Conservation (phyloP, 306 rosid genomes). For the Citrullus colocynthis region DNA sequence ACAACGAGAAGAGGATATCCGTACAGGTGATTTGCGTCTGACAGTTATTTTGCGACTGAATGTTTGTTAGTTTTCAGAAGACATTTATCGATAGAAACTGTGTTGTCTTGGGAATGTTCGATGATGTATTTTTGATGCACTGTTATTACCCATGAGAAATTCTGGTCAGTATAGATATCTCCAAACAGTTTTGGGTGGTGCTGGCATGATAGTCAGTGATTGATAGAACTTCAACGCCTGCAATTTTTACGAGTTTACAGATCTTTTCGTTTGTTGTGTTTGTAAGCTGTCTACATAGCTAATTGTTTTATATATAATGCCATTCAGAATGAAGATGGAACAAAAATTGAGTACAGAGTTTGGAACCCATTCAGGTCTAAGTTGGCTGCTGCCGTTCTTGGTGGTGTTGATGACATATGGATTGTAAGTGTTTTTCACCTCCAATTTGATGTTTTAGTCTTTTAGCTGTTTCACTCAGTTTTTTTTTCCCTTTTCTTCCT, state of each 20-base stretch:
- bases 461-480: background rate
- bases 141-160: background rate
- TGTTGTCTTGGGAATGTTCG: background rate
- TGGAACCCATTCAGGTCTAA: conserved; percentile 97
- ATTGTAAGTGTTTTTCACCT: background rate
- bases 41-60: background rate
- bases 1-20: conserved; percentile 68
- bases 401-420: conserved; percentile 54
- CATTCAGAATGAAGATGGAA: conserved; percentile 62
- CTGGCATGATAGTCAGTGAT: background rate
- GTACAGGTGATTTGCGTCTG: conserved; percentile 51
- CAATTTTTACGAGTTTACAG: background rate
- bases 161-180: background rate
- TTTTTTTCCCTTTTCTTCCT: too few species aligned
- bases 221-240: background rate
- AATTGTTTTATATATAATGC: too few species aligned
- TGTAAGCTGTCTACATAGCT: background rate
- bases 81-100: background rate
- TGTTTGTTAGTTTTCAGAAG: background rate
- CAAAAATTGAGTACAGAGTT: conserved; percentile 64
- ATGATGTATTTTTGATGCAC: background rate
- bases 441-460: background rate
- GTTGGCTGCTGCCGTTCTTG: conserved; percentile 84
- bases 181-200: background rate
- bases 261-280: background rate